Base-by-base conservation (phyloP, 1,284 basidiomycete species). In the Testicularia cyperi region DNA sequence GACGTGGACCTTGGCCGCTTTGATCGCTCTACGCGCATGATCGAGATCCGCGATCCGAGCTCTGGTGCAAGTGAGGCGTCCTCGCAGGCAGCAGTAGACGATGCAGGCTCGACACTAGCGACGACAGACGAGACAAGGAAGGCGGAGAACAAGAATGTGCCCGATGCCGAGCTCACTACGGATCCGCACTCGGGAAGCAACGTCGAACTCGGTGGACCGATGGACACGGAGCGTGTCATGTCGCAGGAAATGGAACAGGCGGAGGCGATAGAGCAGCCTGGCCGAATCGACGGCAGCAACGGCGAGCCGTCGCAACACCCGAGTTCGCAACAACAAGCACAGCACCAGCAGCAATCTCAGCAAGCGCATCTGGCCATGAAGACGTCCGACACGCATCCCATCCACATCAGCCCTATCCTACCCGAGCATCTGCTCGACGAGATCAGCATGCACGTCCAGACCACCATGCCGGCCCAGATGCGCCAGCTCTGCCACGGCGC, bases 301-400 rank as follows among this genome's bases (percentile, higher is more conserved):
- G n/a, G 23, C 15, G 38, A 35, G 33, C 26, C 29, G n/a, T n/a
- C n/a, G n/a, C n/a, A n/a, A n/a, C n/a, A n/a, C n/a, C n/a, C n/a
- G n/a, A n/a, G n/a, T n/a, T n/a, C 33, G 9, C 30, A 32, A 10
- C n/a, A 27, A 9, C 25, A 27, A 27, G 25, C 25, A 32, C 47
- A 64, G 30, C 46, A 44, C 29, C 34, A 31, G 26, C 40, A 43
- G 24, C 37, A 45, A 12, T 46, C 31, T 8, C 36, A 14, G 21
- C 39, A 41, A 21, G 38, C 36, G 8, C 53, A 45, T 27, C 46
- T 53, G n/a, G 66, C 60, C 4, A 60, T 68, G 43, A 75, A 75
- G 46, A 75, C 72, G 7, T 66, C 62, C 32, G 67, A 68, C 44
- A 65, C 69, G 14, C 72, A 75, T n/a, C 72, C 72, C 0, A 74